These are phyloP conservation scores for Pseudozyma pruni DNA, from an alignment of 1,284 basidiomycete species.

Conservation along the genomic window DNA sequence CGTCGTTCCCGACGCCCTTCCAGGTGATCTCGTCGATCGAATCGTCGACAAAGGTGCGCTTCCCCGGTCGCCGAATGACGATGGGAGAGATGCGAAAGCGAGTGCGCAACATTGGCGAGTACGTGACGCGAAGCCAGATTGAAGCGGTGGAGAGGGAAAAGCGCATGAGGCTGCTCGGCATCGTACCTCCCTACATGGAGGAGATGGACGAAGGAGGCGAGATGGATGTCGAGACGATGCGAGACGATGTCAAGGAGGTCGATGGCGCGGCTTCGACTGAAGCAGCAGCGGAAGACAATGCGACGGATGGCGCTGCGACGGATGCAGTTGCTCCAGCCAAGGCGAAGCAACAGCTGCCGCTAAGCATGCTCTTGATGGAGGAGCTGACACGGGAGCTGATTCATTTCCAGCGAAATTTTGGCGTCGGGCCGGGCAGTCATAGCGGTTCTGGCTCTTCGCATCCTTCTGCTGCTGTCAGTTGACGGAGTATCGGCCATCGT, in stretches of 20 bases:
- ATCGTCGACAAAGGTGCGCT: conserved; percentile 89
- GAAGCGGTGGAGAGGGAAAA: conserved; percentile 68
- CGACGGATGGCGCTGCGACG: conserved; percentile 72
- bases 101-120: conserved; percentile 88
- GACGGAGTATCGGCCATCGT: neutral
- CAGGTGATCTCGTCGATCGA: conserved; percentile 71
- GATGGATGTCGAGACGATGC: conserved; percentile 74
- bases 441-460: conserved; percentile 27
- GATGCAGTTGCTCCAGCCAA: conserved; percentile 1
- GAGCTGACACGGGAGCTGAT: conserved; percentile 64
- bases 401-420: conserved; percentile 60
- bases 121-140: conserved; percentile 72
- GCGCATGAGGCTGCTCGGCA: conserved; percentile 71
- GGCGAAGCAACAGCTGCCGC: conserved; percentile 27
- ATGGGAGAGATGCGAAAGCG: conserved; percentile 97
- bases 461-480: conserved; percentile 30
- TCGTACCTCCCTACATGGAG: conserved; percentile 68
- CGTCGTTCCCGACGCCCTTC: conserved; percentile 76
- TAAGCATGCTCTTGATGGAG: conserved; percentile 65
- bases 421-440: conserved; percentile 35
- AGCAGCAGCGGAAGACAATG: conserved; percentile 69
- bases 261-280: neutral
- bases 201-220: conserved; percentile 74
- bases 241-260: conserved; percentile 7
- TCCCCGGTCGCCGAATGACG: conserved; percentile 92